Conservation (phyloP, 1,284 basidiomycete genomes). For the Leccinum huronense region DNA sequence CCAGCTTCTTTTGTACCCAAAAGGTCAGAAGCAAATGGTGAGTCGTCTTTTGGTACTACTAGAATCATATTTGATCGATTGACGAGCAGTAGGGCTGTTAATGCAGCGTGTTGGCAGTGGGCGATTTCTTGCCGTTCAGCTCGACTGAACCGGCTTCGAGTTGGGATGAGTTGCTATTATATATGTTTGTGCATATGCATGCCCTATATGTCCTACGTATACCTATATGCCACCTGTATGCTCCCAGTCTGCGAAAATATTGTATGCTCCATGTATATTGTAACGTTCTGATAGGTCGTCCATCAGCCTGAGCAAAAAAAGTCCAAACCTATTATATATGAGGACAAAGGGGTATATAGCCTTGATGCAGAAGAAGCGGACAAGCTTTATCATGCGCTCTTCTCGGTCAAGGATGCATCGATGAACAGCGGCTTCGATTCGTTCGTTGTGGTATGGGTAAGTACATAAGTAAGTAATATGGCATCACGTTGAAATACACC, state of each 20-base stretch:
- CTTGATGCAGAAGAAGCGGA: slow-evolving; percentile 1
- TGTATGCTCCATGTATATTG: no score
- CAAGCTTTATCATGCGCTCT: slow-evolving; percentile 7
- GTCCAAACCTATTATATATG: no score
- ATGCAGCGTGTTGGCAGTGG: not conserved
- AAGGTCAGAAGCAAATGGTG: not conserved
- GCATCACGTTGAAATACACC: not conserved
- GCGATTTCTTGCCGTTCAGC: not conserved
- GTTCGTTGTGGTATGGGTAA: not conserved
- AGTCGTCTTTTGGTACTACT: not conserved
- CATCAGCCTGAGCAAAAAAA: no score
- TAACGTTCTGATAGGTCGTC: no score
- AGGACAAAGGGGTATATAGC: not conserved
- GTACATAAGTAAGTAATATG: not conserved
- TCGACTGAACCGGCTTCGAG: not conserved
- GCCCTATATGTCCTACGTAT: no score
- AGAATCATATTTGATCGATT: no score
- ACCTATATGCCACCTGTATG: no score
- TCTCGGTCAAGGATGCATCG: not conserved
- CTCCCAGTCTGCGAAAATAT: no score
- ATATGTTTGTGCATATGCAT: no score
- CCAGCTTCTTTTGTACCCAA: not conserved
- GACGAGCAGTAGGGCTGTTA: not conserved
- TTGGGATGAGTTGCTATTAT: no score
- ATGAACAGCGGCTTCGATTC: slow-evolving; percentile 1